Conservation (phyloP, 495 filamentous ascomycete species). For the Talaromyces ruber region DNA sequence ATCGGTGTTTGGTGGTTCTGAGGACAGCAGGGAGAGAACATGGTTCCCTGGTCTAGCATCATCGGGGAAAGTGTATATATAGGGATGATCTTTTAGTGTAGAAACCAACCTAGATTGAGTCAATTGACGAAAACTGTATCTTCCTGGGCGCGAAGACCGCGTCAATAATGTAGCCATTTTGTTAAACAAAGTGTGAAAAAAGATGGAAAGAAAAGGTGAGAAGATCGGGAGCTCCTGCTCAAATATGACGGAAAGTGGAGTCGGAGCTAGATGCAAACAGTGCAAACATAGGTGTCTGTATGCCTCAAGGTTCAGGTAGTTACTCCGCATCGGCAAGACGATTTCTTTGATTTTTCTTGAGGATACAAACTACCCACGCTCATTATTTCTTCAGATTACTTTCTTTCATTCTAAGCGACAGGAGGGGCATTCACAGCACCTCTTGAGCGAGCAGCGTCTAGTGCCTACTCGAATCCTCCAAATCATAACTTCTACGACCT, state of each 20-base stretch:
- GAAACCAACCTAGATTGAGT: conserved; percentile 33
- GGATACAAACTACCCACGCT: background rate
- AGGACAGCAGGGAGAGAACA: conserved; percentile 69
- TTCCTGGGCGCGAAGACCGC: background rate
- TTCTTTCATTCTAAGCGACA: background rate
- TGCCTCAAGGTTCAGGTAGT: background rate
- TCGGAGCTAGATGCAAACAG: background rate
- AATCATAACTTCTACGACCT: background rate
- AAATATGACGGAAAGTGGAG: background rate
- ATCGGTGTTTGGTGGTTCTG: conserved; percentile 54
- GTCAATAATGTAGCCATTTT: conserved; percentile 1
- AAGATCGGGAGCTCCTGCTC: background rate
- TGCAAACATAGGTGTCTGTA: background rate
- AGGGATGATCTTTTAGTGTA: conserved; percentile 43
- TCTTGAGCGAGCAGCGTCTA: background rate
- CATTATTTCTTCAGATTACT: background rate
- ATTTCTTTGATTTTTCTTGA: background rate
- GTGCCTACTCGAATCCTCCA: background rate
- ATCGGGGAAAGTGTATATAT: conserved; percentile 62
- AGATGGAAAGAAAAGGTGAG: background rate
- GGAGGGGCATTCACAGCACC: background rate
- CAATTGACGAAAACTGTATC: conserved; percentile 12
- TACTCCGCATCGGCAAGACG: background rate
- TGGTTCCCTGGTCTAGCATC: conserved; percentile 29
- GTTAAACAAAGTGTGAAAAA: background rate